Evolutionary conservation across 176 grass and related monocot genomes (phyloP).

Genomic region (Calamus simplicifolius): DNA sequence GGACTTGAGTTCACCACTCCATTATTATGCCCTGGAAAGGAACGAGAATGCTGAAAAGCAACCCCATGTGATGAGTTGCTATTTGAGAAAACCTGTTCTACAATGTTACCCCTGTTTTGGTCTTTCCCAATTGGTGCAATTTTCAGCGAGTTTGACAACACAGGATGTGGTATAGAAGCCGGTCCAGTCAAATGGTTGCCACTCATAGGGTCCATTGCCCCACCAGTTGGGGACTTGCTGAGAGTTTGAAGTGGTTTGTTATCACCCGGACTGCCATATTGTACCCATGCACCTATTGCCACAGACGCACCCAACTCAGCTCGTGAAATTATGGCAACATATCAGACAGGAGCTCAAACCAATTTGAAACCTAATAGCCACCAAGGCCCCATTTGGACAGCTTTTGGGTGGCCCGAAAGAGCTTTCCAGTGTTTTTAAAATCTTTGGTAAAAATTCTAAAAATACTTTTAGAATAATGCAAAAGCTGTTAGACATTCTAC

Average conservation of each 20-base stretch:
- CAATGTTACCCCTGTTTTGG: slow-evolving; percentile 40
- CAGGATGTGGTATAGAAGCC: slow-evolving; percentile 38
- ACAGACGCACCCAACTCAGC: slow-evolving; percentile 10
- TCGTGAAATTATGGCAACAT: neutral
- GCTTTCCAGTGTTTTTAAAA: no score
- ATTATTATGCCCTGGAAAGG: slow-evolving; percentile 53
- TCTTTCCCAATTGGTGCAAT: slow-evolving; percentile 92
- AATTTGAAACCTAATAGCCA: neutral
- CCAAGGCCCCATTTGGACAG: no score
- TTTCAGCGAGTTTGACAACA: slow-evolving; percentile 54
- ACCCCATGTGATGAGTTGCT: slow-evolving; percentile 27
- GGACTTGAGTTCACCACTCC: slow-evolving; percentile 49
- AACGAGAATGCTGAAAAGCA: slow-evolving; percentile 61
- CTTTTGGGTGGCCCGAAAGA: no score
- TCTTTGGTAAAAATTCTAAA: no score
- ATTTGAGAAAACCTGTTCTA: slow-evolving; percentile 44
- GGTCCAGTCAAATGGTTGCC: slow-evolving; percentile 25
- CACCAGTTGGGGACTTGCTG: slow-evolving; percentile 69
- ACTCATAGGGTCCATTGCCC: slow-evolving; percentile 48
- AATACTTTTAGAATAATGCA: no score
- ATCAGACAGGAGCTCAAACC: neutral
- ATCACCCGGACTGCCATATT: slow-evolving; percentile 75
- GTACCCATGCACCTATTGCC: slow-evolving; percentile 63
- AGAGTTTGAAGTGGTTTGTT: slow-evolving; percentile 54
- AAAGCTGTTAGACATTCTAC: no score